These are phyloP conservation scores for Serendipita sp. DNA, from an alignment of 768 basidiomycete genomes.

Conservation along the genomic window DNA sequence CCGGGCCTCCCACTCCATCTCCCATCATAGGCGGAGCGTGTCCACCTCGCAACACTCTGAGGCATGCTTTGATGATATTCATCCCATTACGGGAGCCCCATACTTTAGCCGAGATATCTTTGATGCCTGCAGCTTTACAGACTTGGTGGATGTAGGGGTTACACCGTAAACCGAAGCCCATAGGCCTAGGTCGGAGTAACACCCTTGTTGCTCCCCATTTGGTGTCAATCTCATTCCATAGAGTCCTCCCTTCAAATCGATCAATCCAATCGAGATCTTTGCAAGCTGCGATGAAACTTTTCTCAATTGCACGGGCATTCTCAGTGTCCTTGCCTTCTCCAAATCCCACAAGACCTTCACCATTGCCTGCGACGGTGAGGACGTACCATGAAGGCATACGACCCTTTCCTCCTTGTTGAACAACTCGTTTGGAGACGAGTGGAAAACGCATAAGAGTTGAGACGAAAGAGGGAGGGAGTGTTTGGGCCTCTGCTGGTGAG, in stretches of 20 bases:
- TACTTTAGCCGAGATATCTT: slow-evolving; percentile 88
- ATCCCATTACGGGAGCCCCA: slow-evolving; percentile 81
- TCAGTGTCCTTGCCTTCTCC: slow-evolving; percentile 68
- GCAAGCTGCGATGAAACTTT: slow-evolving; percentile 53
- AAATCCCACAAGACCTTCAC: slow-evolving; percentile 64
- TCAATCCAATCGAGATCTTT: slow-evolving; percentile 84
- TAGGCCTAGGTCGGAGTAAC: slow-evolving; percentile 61
- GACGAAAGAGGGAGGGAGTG: not conserved
- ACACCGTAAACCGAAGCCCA: slow-evolving; percentile 84
- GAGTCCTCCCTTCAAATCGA: slow-evolving; percentile 86
- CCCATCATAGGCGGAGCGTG: slow-evolving; percentile 69
- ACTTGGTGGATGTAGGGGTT: slow-evolving; percentile 74
- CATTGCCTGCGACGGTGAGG: slow-evolving; percentile 65
- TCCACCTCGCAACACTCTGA: slow-evolving; percentile 73
- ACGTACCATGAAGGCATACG: slow-evolving; percentile 50
- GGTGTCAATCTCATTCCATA: slow-evolving; percentile 74
- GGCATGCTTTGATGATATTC: slow-evolving; percentile 70
- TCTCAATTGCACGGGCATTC: slow-evolving; percentile 30
- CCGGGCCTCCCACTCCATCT: slow-evolving; percentile 54
- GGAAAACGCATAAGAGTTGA: slow-evolving; percentile 17
- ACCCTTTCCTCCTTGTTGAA: slow-evolving; percentile 88
- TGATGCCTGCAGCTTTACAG: slow-evolving; percentile 84
- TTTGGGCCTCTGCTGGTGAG: not conserved
- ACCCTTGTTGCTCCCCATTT: slow-evolving; percentile 78
- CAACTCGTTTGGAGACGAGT: slow-evolving; percentile 39